A percentile compares a stretch with the other conserved stretches of the same genome.
These are phyloP conservation scores for Acrodontium crateriforme DNA, from an alignment of 2,329 filamentous ascomycete genomes.

Conservation along the genomic window DNA sequence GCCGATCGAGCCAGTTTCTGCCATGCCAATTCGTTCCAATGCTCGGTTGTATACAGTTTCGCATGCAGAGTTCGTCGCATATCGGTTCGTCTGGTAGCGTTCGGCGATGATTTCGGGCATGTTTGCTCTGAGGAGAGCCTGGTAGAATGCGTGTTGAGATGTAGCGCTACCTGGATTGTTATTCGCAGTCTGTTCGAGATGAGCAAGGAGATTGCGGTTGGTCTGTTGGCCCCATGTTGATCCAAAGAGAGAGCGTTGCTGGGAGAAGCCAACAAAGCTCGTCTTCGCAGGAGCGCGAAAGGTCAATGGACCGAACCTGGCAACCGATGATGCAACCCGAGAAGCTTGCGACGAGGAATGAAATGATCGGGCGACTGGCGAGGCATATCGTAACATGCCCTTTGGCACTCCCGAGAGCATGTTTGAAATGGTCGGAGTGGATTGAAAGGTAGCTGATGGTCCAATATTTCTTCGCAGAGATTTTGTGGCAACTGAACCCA, in stretches of 20 bases:
- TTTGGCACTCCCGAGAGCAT: slow-evolving; percentile 17
- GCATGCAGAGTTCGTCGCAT: slow-evolving; percentile 65
- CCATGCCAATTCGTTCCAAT: slow-evolving; percentile 45
- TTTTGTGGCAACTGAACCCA: background rate
- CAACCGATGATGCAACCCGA: too few relatives aligned
- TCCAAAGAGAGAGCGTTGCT: slow-evolving; percentile 33
- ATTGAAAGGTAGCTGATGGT: slow-evolving; percentile 5
- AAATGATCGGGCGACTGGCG: slow-evolving; percentile 24
- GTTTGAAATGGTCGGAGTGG: slow-evolving; percentile 5
- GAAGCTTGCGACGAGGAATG: slow-evolving; percentile 22
- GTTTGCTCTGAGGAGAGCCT: slow-evolving; percentile 75
- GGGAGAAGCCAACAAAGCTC: slow-evolving; percentile 22
- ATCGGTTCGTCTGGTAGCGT: slow-evolving; percentile 73
- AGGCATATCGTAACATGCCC: slow-evolving; percentile 21
- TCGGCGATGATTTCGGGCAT: slow-evolving; percentile 90
- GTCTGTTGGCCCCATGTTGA: slow-evolving; percentile 25
- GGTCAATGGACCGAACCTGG: slow-evolving; percentile 16
- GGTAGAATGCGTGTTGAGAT: slow-evolving; percentile 87
- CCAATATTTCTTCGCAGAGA: slow-evolving; percentile 1
- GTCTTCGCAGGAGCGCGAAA: slow-evolving; percentile 7
- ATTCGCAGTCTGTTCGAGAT: slow-evolving; percentile 83
- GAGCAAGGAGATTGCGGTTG: slow-evolving; percentile 53
- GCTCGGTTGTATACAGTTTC: slow-evolving; percentile 70
- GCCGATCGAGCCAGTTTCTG: slow-evolving; percentile 21
- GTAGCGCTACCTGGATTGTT: slow-evolving; percentile 77